Evolutionary conservation across 164 flowering plant genomes (phyloP), one percentile per base, ranked within the genome.

Genomic region (Paratinospora sagittata): DNA sequence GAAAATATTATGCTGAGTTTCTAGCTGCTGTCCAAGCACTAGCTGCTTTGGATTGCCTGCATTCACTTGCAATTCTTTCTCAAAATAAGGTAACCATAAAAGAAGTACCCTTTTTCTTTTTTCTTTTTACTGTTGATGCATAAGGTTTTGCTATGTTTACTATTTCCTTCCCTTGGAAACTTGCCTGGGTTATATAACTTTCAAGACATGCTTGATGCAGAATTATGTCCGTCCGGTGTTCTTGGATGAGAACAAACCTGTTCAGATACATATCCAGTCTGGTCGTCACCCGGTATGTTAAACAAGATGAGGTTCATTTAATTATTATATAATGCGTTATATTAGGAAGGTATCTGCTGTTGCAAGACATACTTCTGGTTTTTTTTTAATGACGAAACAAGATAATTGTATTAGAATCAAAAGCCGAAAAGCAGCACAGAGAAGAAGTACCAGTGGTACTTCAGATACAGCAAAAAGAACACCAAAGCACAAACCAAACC

Each of bases 271-370:
- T 17, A 88, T 95, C 17, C 64, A 24, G 55, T 83, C 87, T 75
- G 98, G 98, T 34, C 93, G 92, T 21, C 98, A 95, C 75, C 97
- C 98, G 60, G 98, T 94, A 86, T 62, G 86, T 72, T n/a, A 17
- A n/a, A 14, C 45, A 52, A n/a, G 27, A 58, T 7, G 13, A 11
- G 60, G 11, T 55, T 24, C 5, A 67, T 49, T 34, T 37, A 30
- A 30, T 16, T 14, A 33, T 64, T 36, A 39, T 39, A 8, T 14
- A 64, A 33, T 64, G 67, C 34, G 14, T 62, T 14, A 11, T 3
- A 62, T 13, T 26, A 26, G 16, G 34, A 23, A 13, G 34, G 27
- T 27, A 23, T 62, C 63, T 58, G 7, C 27, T 36, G 39, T 8
- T 3, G 8, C 39, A 36, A 36, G 39, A 36, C 39, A 36, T 36